Conservation (phyloP, 1,139 yeast genomes). For the Lodderomyces oxycetoniae region DNA sequence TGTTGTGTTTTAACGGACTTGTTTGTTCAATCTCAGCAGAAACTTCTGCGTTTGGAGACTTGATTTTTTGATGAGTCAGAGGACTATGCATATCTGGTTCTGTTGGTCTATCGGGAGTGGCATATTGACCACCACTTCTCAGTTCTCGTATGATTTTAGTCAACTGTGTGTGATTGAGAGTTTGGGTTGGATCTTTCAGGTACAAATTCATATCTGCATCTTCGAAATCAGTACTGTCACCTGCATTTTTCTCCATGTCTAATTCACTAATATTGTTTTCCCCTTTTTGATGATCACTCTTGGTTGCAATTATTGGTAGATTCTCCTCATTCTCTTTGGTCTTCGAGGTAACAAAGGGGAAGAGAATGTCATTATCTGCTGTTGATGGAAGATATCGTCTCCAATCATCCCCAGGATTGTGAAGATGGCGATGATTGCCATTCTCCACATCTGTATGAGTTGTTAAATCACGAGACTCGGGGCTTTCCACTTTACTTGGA, state of each 20-base stretch:
- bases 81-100: constrained; percentile 44
- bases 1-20: constrained; percentile 12
- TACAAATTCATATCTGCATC: neutral
- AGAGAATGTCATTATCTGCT: neutral
- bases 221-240: constrained; percentile 4
- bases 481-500: constrained; percentile 2
- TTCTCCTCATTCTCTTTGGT: neutral
- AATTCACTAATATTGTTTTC: neutral
- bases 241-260: neutral
- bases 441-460: no score
- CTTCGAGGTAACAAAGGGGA: neutral
- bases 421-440: no score
- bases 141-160: constrained; percentile 18
- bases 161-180: constrained; percentile 19
- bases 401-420: no score
- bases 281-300: neutral
- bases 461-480: neutral
- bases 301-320: neutral
- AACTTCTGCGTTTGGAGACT: constrained; percentile 9
- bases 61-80: constrained; percentile 24
- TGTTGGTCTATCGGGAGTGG: constrained; percentile 41
- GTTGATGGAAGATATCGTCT: no score
- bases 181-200: neutral
- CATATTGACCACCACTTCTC: constrained; percentile 11
- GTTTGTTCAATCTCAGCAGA: constrained; percentile 19